Percentiles rank a stretch among this genome's conserved stretches.
Evolutionary conservation across 176 grass and related monocot species (phyloP).

Genomic region (Eremochloa ophiuroides): DNA sequence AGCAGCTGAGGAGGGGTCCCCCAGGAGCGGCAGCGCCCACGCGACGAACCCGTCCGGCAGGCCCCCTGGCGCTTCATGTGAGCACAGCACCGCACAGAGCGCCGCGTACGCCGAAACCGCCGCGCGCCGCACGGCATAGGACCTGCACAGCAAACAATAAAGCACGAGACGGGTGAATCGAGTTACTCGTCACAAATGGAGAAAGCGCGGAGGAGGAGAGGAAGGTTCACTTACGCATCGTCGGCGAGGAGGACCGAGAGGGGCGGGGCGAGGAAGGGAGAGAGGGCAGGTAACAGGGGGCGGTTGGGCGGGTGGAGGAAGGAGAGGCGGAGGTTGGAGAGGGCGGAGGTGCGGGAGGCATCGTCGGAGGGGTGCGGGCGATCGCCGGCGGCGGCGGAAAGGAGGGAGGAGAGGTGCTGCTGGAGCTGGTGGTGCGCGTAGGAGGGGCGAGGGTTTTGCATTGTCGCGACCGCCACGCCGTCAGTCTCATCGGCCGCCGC

Average conservation of each 20-base stretch:
- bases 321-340: constrained; percentile 79
- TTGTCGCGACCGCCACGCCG: constrained; percentile 31
- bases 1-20: constrained; percentile 40
- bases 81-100: constrained; percentile 66
- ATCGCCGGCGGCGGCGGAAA: constrained; percentile 51
- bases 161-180: constrained; percentile 17
- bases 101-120: constrained; percentile 76
- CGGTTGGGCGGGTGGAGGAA: constrained; percentile 75
- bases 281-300: constrained; percentile 69
- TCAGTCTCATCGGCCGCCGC: constrained; percentile 27
- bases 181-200: background rate
- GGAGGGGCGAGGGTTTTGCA: constrained; percentile 74
- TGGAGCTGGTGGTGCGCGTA: constrained; percentile 85
- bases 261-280: constrained; percentile 61
- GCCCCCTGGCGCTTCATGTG: constrained; percentile 53
- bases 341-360: constrained; percentile 49
- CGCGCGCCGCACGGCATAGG: constrained; percentile 63
- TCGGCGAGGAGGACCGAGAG: constrained; percentile 53
- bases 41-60: constrained; percentile 73
- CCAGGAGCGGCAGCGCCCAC: constrained; percentile 86
- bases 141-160: constrained; percentile 40
- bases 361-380: constrained; percentile 55
- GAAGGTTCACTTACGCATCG: constrained; percentile 34
- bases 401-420: constrained; percentile 77
- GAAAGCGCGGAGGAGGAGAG: background rate